Conservation (phyloP, 345 rosid genomes). For the Euclidium syriacum region DNA sequence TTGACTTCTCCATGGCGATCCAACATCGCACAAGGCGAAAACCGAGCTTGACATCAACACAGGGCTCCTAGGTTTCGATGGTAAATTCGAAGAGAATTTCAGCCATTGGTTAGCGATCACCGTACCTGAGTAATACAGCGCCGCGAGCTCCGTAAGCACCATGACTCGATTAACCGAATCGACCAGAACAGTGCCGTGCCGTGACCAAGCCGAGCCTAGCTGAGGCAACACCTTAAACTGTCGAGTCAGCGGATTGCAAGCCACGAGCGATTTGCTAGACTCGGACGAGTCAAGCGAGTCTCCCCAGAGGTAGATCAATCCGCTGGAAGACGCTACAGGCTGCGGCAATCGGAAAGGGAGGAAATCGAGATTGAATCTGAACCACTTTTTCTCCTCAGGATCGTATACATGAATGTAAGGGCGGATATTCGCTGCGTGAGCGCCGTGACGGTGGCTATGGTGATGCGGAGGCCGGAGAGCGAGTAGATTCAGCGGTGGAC, state of each 20-base stretch:
- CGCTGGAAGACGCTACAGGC: constrained; percentile 69
- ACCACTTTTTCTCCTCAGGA: constrained; percentile 56
- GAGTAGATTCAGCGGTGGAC: constrained; percentile 56
- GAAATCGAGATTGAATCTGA: constrained; percentile 57
- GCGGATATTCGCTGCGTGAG: constrained; percentile 12
- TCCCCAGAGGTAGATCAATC: constrained; percentile 73
- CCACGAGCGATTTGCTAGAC: constrained; percentile 59
- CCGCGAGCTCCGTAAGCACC: constrained; percentile 77
- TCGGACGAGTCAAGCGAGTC: constrained; percentile 42
- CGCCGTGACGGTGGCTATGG: constrained; percentile 34
- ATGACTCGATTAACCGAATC: constrained; percentile 65
- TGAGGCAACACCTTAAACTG: constrained; percentile 65
- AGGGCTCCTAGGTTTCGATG: constrained; percentile 84
- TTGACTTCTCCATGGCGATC: constrained; percentile 85
- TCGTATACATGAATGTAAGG: constrained; percentile 59
- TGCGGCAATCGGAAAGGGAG: constrained; percentile 67
- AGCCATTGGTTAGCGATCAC: constrained; percentile 42
- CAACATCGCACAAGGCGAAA: constrained; percentile 74
- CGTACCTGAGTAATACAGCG: constrained; percentile 51
- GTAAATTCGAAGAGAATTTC: constrained; percentile 72
- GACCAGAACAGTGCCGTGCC: constrained; percentile 74
- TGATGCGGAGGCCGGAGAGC: constrained; percentile 68
- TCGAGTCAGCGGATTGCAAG: constrained; percentile 73
- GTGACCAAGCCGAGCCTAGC: constrained; percentile 91
- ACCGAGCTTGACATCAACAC: constrained; percentile 55